Evolutionary conservation across 306 rosid genomes (phyloP).

Genomic region (Boehmeria nivea): DNA sequence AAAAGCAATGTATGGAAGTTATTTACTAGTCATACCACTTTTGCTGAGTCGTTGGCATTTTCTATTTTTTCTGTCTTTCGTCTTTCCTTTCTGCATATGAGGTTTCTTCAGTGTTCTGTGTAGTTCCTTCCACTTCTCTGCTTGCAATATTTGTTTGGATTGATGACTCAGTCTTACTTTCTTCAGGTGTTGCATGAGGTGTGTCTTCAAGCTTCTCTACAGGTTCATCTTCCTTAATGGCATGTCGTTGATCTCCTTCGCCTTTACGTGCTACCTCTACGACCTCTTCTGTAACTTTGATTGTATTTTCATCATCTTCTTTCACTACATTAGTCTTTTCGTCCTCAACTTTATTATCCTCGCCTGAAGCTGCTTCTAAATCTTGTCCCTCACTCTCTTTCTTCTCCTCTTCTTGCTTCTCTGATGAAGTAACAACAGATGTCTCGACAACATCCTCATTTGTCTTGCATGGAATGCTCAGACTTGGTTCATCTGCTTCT

Average conservation of each 20-base stretch:
- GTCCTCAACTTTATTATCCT: not conserved
- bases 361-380: not conserved
- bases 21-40: not conserved
- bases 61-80: not conserved
- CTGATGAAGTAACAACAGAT: not conserved
- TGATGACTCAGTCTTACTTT: not conserved
- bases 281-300: not conserved
- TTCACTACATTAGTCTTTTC: not conserved
- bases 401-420: not conserved
- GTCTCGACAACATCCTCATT: not conserved
- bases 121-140: not conserved
- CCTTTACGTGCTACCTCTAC: too few species aligned
- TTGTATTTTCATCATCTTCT: not conserved
- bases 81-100: not conserved
- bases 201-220: not conserved
- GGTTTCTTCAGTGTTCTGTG: not conserved
- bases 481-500: conserved; percentile 11
- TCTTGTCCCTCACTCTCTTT: conserved; percentile 4
- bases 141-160: not conserved
- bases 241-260: not conserved
- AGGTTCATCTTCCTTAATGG: not conserved
- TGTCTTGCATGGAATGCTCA: conserved; percentile 4
- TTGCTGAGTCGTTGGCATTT: not conserved
- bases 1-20: not conserved
- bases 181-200: not conserved